A percentile compares a stretch with the other conserved stretches of the same genome.
Conservation (phyloP, 345 rosid genomes). For the Orychophragmus violaceus region DNA sequence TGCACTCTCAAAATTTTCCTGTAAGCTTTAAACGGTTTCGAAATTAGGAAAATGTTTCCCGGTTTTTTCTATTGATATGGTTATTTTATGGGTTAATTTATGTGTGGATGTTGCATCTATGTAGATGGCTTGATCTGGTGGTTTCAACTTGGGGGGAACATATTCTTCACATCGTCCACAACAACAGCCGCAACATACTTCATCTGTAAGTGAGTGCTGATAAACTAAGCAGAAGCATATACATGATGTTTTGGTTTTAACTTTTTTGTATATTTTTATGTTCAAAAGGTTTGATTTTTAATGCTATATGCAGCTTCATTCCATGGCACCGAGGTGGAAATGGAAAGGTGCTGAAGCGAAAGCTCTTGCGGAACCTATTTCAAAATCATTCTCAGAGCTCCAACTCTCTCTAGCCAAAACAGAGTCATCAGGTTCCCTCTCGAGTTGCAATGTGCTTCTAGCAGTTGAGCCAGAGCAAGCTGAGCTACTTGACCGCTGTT, state of each 20-base stretch:
- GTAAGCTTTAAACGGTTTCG: constrained; percentile 41
- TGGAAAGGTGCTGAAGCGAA: constrained; percentile 61
- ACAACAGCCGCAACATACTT: constrained; percentile 78
- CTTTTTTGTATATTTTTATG: not conserved
- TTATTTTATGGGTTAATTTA: not conserved
- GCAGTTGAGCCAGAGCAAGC: constrained; percentile 38
- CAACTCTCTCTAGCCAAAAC: constrained; percentile 39
- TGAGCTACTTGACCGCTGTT: constrained; percentile 23
- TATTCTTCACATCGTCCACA: constrained; percentile 84
- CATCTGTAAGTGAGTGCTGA: constrained; percentile 54
- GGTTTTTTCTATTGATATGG: not conserved
- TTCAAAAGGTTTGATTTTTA: not conserved
- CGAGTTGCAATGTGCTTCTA: constrained; percentile 45
- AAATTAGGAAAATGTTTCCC: constrained; percentile 2
- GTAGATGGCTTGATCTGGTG: constrained; percentile 88
- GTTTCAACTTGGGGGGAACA: constrained; percentile 76
- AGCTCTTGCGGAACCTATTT: constrained; percentile 65
- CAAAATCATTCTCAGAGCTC: constrained; percentile 41
- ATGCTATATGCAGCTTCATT: not conserved
- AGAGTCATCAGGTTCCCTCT: constrained; percentile 36
- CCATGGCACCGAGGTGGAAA: constrained; percentile 82
- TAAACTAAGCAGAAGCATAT: too few relatives aligned
- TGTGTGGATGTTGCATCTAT: constrained; percentile 17
- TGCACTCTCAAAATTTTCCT: constrained; percentile 95
- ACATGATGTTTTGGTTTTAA: too few relatives aligned